Base-by-base conservation (phyloP, 768 basidiomycete genomes). In the Tulasnella sp. region DNA sequence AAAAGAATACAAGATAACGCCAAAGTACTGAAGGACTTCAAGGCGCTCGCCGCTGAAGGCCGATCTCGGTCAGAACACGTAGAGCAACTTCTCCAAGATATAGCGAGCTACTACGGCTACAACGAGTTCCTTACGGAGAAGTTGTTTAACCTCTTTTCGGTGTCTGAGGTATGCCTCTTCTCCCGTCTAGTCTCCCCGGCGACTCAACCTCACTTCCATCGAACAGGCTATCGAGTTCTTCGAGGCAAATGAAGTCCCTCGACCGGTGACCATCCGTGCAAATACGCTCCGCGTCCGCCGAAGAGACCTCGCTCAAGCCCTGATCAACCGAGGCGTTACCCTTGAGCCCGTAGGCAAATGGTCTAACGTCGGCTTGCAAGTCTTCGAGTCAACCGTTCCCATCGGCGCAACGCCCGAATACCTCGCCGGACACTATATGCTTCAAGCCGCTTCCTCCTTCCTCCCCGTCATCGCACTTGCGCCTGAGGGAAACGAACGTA, bases 341-440 rank as follows among this genome's bases (percentile, higher is more conserved):
- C 89, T 99, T 76, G 97, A 99, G 83, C 96, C 98, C 29, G 96
- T 99, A 81, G 98, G 97, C 40, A 99, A 99, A 86, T 99, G 98
- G 98, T 94, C 94, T 39, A 99, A 98, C 82, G 96, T 98, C 80
- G 98, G 98, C 20, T 88, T 99, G n/a, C 98, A 99, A 84, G 93
- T 99, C 3, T 99, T 99, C 83, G 97, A 98, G 85, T 94, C 93
- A 80, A 91, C 89, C 79, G 96, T 99, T 1, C 98, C 98, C 0
- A 94, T 99, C 80, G 91, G 93, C 83, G 98, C 98, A 7, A 99
- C 98, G 2, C 98, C 98, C 15, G 98, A 99, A 86, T 99, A 99
- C 85, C 90, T 99, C 51, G 96, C 98, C 0, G 98, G 98, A 2
- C 96, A 99, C 83, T 99, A 99, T 85, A 99, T 99, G 94, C 92